phyloP scores from a whole-genome alignment of 495 filamentous ascomycete genomes.

The Penicillium dipodomyicola region DNA sequence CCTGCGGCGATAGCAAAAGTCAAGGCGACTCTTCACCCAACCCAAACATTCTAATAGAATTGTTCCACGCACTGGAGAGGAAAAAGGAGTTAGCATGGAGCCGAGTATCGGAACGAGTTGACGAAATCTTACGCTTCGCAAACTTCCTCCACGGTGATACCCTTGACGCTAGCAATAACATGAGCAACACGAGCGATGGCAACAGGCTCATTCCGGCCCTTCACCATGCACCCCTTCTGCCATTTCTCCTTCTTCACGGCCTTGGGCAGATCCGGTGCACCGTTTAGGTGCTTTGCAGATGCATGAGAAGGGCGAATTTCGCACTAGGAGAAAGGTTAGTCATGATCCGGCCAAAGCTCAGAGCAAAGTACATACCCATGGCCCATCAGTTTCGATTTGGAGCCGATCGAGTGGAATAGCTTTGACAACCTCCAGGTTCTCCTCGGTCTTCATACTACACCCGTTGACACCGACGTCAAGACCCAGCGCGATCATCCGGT shows the following conservation, averaged over 20 bases:
- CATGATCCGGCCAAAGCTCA: neutral
- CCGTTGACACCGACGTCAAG: slow-evolving; percentile 87
- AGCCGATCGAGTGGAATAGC: slow-evolving; percentile 69
- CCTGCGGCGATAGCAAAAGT: neutral
- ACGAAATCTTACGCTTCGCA: slow-evolving; percentile 65
- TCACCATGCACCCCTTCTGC: slow-evolving; percentile 76
- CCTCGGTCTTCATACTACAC: slow-evolving; percentile 87
- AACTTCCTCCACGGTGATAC: slow-evolving; percentile 71
- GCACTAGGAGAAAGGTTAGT: slow-evolving; percentile 37
- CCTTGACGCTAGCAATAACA: slow-evolving; percentile 83
- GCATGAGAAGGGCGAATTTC: slow-evolving; percentile 56
- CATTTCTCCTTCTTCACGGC: slow-evolving; percentile 95
- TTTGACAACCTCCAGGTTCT: slow-evolving; percentile 78
- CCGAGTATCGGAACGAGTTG: neutral
- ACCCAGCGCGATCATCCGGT: slow-evolving; percentile 67
- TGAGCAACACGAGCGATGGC: slow-evolving; percentile 80
- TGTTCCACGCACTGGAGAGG: slow-evolving; percentile 64
- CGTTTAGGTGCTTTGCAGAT: slow-evolving; percentile 46
- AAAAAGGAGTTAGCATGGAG: slow-evolving; percentile 18
- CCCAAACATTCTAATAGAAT: slow-evolving; percentile 78
- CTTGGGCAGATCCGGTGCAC: slow-evolving; percentile 46
- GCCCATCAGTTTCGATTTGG: slow-evolving; percentile 93
- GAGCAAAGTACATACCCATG: slow-evolving; percentile 57
- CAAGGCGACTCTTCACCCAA: slow-evolving; percentile 48
- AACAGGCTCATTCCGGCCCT: slow-evolving; percentile 88